Evolutionary conservation across 225 moss, liverwort and hornwort genomes (phyloP).

Genomic region (Antitrichia curtipendula): DNA sequence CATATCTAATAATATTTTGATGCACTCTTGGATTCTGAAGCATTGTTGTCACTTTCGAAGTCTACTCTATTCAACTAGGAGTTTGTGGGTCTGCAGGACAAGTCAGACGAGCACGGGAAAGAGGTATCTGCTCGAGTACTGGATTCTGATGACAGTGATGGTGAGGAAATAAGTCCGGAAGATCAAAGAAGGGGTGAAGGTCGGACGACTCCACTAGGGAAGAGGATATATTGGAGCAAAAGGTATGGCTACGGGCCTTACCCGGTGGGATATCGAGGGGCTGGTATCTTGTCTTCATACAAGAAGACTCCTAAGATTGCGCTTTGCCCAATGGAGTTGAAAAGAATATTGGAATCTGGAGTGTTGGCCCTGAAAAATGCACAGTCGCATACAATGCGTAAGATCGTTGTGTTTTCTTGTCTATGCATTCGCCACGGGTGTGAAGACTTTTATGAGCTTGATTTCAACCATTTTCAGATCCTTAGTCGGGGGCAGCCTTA

Average conservation of each 20-base stretch:
- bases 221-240: slow-evolving; percentile 43
- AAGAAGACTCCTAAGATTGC: slow-evolving; percentile 75
- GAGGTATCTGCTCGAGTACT: slow-evolving; percentile 22
- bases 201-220: slow-evolving; percentile 36
- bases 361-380: slow-evolving; percentile 70
- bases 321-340: slow-evolving; percentile 66
- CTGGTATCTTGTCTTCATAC: slow-evolving; percentile 48
- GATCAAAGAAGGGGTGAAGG: slow-evolving; percentile 50
- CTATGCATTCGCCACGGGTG: slow-evolving; percentile 83
- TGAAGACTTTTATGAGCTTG: slow-evolving; percentile 84
- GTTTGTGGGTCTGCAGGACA: slow-evolving; percentile 20
- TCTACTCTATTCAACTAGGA: not conserved
- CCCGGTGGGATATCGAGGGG: slow-evolving; percentile 40
- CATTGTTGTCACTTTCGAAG: not conserved
- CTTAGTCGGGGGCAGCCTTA: slow-evolving; percentile 49
- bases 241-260: slow-evolving; percentile 51
- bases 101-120: slow-evolving; percentile 26
- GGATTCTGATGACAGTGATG: slow-evolving; percentile 44
- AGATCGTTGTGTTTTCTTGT: slow-evolving; percentile 79
- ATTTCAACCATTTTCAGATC: slow-evolving; percentile 66
- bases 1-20: not conserved
- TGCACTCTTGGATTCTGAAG: not conserved
- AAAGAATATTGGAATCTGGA: slow-evolving; percentile 74
- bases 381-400: slow-evolving; percentile 87
- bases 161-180: slow-evolving; percentile 26